Base-by-base conservation (phyloP, 352 stramenopile genomes). In the Chrysophaeum taylorii region DNA sequence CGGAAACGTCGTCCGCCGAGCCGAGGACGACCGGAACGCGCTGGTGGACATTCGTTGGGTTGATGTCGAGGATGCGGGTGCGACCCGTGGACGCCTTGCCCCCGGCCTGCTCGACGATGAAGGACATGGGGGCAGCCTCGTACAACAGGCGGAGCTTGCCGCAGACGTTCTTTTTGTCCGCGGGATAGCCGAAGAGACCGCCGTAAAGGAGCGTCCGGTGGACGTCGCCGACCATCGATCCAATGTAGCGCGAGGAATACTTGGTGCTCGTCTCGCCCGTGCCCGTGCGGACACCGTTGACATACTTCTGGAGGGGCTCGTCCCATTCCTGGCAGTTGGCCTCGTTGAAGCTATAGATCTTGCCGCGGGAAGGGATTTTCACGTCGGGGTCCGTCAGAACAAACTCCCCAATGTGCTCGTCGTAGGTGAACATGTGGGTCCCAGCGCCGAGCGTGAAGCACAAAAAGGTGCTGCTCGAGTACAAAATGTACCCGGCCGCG, bases 401-500 rank as follows among this genome's bases (percentile, higher is more conserved):
- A 75, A 99, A 99, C 42, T 90, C 87, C 21, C 90, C 90, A 31
- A 68, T 62, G 66, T 84, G 87, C 25, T 87, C 87, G 76, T 96
- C 89, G 71, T 96, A 76, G 64, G 90, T 96, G 81, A 96, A 96
- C 69, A 87, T 86, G 75, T 94, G 83, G 53, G 95, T 89, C 57
- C 90, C 89, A 54, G 87, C 89, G 67, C 89, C 89, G 27, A 86
- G 90, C 45, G 91, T 96, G 29, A 96, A 78, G 63, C 96, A 90
- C 45, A 96, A 80, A 73, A 94, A 89, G 70, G 89, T 96, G 31
- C 84, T 90, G 71, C 82, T 92, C 68, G 92, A 93, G 81, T 98
- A 99, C 76, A 99, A 92, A 82, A 92, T 98, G 85, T 99, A 99
- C 21, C 94, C 94, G 2, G 94, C 90, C 23, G 93, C 94, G n/a